Percentiles rank a stretch among this genome's conserved stretches.
phyloP scores from a whole-genome alignment of 2,329 filamentous ascomycete genomes.

The Aspergillus pseudotamarii region DNA sequence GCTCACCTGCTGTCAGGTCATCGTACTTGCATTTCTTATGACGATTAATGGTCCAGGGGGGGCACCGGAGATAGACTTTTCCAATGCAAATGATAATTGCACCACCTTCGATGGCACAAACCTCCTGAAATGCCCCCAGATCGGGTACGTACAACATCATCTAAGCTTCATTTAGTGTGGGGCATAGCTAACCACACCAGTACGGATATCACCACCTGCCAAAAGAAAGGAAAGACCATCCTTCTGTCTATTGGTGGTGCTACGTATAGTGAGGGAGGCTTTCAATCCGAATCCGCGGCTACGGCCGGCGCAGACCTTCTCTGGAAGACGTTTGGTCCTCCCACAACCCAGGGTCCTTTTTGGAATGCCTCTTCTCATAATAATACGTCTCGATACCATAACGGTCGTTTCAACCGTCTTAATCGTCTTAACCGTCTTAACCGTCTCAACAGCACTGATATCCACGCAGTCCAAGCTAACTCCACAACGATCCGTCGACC shows the following conservation, averaged over 20 bases:
- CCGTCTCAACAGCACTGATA: neutral
- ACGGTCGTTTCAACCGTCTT: neutral
- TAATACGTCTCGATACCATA: neutral
- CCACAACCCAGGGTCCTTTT: neutral
- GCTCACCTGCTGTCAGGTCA: conserved; percentile 50
- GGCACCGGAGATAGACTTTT: conserved; percentile 63
- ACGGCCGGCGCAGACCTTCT: conserved; percentile 61
- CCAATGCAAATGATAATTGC: conserved; percentile 65
- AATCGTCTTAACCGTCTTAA: neutral
- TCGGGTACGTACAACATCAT: conserved; percentile 55
- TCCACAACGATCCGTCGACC: conserved; percentile 58
- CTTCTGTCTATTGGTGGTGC: conserved; percentile 72
- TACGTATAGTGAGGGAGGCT: conserved; percentile 70
- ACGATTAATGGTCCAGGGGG: conserved; percentile 56
- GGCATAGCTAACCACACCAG: conserved; percentile 23
- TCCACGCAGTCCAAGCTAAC: neutral
- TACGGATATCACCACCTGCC: conserved; percentile 60
- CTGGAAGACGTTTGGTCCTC: conserved; percentile 72
- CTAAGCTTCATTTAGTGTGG: neutral
- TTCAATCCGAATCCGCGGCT: conserved; percentile 57
- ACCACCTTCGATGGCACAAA: conserved; percentile 60
- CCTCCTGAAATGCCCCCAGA: conserved; percentile 63
- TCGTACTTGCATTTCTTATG: conserved; percentile 66
- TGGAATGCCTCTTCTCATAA: neutral
- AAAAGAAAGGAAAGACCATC: conserved; percentile 69